Evolutionary conservation across 116 monocot genomes (phyloP).

Genomic region (Phalaenopsis hybrid): DNA sequence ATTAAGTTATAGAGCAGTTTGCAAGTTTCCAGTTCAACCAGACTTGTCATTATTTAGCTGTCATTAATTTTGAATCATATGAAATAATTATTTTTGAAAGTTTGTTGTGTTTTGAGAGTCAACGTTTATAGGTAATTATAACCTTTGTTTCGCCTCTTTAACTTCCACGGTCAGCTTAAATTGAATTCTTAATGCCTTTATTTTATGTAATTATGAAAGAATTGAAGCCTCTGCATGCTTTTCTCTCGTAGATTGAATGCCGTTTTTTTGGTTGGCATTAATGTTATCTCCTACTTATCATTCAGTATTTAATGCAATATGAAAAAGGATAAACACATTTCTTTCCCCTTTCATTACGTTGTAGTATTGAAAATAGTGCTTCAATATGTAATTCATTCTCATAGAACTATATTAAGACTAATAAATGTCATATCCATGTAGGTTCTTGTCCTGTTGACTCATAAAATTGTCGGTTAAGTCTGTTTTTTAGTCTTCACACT

Average conservation of each 20-base stretch:
- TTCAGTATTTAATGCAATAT: neutral
- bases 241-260: neutral
- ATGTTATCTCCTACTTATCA: neutral
- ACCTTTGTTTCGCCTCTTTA: neutral
- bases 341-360: neutral
- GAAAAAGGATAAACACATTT: neutral
- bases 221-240: neutral
- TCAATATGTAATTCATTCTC: neutral
- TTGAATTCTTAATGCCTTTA: neutral
- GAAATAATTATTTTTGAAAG: neutral
- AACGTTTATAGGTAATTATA: neutral
- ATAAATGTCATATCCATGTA: neutral
- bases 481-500: neutral
- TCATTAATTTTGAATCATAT: neutral
- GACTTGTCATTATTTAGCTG: neutral
- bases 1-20: neutral
- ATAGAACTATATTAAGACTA: neutral
- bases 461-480: neutral
- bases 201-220: neutral
- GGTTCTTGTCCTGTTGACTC: neutral
- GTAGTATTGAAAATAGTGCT: neutral
- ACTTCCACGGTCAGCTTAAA: neutral
- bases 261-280: neutral
- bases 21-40: neutral
- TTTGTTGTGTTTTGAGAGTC: neutral